phyloP scores from a whole-genome alignment of 2,329 filamentous ascomycete genomes.

The Teratosphaeria pseudoeucalypti region DNA sequence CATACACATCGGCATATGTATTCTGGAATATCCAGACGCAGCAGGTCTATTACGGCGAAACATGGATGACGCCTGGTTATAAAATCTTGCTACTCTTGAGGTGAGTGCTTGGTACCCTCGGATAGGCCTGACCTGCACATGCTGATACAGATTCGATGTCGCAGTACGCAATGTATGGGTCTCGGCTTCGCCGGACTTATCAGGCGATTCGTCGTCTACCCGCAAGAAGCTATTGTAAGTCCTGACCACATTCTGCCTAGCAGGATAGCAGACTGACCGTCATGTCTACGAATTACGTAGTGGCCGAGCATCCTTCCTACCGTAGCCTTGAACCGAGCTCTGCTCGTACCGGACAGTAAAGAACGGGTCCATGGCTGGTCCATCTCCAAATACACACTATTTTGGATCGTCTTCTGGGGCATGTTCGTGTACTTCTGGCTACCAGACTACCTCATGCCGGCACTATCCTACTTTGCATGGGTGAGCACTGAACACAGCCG shows the following conservation, averaged over 20 bases:
- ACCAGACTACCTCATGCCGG: conserved; percentile 70
- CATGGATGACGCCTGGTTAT: conserved; percentile 4
- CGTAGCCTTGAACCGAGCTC: conserved; percentile 75
- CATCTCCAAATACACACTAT: conserved; percentile 75
- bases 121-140: not conserved
- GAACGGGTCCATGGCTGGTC: conserved; percentile 40
- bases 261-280: not conserved
- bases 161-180: conserved; percentile 56
- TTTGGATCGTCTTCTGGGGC: conserved; percentile 59
- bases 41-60: conserved; percentile 1
- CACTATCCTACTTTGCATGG: conserved; percentile 79
- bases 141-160: not conserved
- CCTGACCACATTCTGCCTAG: not conserved
- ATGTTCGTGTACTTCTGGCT: conserved; percentile 72
- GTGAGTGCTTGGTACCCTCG: not conserved
- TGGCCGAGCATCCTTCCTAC: conserved; percentile 58
- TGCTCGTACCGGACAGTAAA: conserved; percentile 26
- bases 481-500: too few species aligned
- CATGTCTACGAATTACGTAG: not conserved
- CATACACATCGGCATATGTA: conserved; percentile 1
- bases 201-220: conserved; percentile 61
- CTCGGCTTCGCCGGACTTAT: conserved; percentile 78
- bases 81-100: conserved; percentile 4
- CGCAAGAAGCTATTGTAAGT: not conserved
- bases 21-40: conserved; percentile 6